Evolutionary conservation across 441 rosid genomes (phyloP).

Genomic region (Flueggea neowawraea): DNA sequence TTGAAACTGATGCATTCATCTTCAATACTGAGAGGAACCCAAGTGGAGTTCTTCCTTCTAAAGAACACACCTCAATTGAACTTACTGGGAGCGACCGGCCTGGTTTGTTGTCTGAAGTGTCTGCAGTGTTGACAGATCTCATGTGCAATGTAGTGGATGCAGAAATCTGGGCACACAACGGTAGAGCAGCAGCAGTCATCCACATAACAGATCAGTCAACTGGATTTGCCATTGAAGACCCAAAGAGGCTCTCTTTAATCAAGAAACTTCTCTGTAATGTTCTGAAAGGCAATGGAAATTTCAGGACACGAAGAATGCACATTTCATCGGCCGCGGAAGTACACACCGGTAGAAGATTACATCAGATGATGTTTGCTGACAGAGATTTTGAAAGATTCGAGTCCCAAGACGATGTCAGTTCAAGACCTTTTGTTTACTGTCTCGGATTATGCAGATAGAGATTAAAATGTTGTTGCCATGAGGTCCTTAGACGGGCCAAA

Average conservation of each 20-base stretch:
- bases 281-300: conserved; percentile 59
- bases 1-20: conserved; percentile 31
- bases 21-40: conserved; percentile 27
- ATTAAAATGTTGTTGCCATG: conserved; percentile 76
- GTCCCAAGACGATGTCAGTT: no score
- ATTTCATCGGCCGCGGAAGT: conserved; percentile 52
- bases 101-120: conserved; percentile 78
- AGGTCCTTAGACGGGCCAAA: conserved; percentile 88
- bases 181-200: conserved; percentile 62
- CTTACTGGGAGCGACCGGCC: conserved; percentile 78
- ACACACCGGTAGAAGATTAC: conserved; percentile 75
- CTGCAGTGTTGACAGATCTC: conserved; percentile 78
- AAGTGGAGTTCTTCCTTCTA: conserved; percentile 22
- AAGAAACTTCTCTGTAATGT: conserved; percentile 61
- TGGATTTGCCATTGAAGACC: conserved; percentile 65
- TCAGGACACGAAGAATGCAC: conserved; percentile 44
- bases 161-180: conserved; percentile 90
- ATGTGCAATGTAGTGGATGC: conserved; percentile 74
- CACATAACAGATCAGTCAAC: conserved; percentile 60
- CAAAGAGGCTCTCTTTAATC: conserved; percentile 48
- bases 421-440: no score
- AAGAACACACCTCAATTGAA: conserved; percentile 35
- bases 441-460: conserved; percentile 36
- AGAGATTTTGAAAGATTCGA: conserved; percentile 63
- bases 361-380: conserved; percentile 89